phyloP scores from a whole-genome alignment of 441 rosid species.

The Caryocar brasiliense region DNA sequence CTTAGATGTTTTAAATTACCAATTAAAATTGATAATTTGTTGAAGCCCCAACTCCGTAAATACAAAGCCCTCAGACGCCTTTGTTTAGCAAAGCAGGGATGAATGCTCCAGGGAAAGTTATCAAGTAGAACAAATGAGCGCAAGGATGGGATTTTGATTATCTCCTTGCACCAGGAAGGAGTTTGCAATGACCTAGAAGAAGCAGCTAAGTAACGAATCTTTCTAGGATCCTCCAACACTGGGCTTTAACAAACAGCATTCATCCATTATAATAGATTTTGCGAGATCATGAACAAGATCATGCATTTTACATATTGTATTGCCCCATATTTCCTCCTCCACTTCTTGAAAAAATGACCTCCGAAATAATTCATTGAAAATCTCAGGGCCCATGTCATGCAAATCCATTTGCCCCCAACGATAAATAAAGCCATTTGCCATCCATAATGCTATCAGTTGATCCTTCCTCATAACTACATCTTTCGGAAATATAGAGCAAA shows the following conservation, averaged over 20 bases:
- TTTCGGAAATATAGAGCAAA: constrained; percentile 21
- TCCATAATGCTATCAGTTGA: constrained; percentile 18
- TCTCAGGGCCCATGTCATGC: not conserved
- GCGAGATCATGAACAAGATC: constrained; percentile 28
- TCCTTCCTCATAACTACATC: constrained; percentile 15
- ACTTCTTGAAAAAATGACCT: constrained; percentile 21
- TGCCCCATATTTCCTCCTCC: constrained; percentile 1
- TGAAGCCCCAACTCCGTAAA: not conserved
- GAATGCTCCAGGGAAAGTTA: too few species aligned
- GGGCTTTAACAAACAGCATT: too few species aligned
- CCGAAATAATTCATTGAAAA: constrained; percentile 1
- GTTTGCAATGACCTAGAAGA: too few species aligned
- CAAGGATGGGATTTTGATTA: too few species aligned
- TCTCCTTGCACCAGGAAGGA: too few species aligned
- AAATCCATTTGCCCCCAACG: too few species aligned
- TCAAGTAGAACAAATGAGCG: too few species aligned
- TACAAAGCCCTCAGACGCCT: constrained; percentile 4
- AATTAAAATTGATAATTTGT: not conserved
- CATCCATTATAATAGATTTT: not conserved
- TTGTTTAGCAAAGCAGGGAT: too few species aligned
- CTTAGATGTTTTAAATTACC: not conserved
- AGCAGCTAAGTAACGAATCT: too few species aligned
- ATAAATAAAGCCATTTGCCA: constrained; percentile 25
- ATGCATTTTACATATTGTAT: constrained; percentile 17
- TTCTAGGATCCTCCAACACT: too few species aligned